A percentile compares a stretch with the other conserved stretches of the same genome.
These are phyloP conservation scores for Teunomyces gatunensis DNA, from an alignment of 805 yeast species.

Conservation along the genomic window DNA sequence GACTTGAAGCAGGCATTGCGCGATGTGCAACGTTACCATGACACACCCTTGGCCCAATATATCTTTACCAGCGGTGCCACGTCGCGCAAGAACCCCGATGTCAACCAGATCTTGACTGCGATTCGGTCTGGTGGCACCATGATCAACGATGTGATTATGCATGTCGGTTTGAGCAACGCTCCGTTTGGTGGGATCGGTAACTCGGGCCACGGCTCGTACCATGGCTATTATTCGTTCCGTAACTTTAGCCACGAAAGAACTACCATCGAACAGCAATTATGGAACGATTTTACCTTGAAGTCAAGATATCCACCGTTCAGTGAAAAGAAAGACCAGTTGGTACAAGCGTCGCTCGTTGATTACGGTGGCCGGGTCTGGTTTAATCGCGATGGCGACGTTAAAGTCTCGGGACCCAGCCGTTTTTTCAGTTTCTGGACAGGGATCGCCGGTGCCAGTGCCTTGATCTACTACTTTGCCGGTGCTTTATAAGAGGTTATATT, in stretches of 20 bases:
- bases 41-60: conserved; percentile 81
- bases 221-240: conserved; percentile 60
- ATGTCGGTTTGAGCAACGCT: conserved; percentile 61
- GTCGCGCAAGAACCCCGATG: conserved; percentile 38
- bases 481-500: not conserved
- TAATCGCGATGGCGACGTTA: conserved; percentile 35
- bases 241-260: conserved; percentile 79
- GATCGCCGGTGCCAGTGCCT: conserved; percentile 27
- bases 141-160: conserved; percentile 70
- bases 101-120: conserved; percentile 41
- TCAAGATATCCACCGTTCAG: conserved; percentile 67
- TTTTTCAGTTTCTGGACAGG: conserved; percentile 32
- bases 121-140: conserved; percentile 72
- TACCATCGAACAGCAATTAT: conserved; percentile 58
- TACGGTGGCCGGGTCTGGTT: conserved; percentile 40
- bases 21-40: conserved; percentile 47
- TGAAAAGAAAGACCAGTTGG: conserved; percentile 28
- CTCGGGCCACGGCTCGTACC: conserved; percentile 83
- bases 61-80: conserved; percentile 52
- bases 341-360: conserved; percentile 25
- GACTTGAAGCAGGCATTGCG: conserved; percentile 44
- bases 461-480: conserved; percentile 18
- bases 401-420: conserved; percentile 29
- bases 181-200: conserved; percentile 93
- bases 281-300: conserved; percentile 58